Evolutionary conservation across 106 monocot species (phyloP), one percentile per base, ranked within the genome.

Genomic region (Amphibolis antarctica): DNA sequence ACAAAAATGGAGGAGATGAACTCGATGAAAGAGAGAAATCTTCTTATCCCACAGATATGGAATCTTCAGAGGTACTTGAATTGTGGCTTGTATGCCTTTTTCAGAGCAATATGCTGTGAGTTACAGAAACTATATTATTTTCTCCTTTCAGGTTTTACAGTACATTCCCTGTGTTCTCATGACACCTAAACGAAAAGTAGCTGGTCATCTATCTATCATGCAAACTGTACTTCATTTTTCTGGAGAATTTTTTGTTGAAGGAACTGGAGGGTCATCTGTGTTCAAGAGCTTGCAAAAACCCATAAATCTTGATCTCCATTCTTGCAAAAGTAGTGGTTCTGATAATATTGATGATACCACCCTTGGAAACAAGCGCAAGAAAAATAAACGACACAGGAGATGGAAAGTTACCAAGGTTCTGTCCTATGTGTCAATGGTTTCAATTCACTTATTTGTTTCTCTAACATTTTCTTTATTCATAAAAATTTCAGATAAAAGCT

Each of bases 211-310:
- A 64, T 67, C 76, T 36, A 64, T 91, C 46, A 78, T 82, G 82
- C 77, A 73, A 59, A 82, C 71, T 60, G 64, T 82, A 49, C 54
- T 98, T 23, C 84, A 91, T 72, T 91, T 98, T 73, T 78, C 79
- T 53, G 76, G 86, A 44, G 78, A 98, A 53, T 90, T 91, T 80
- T 67, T 98, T 57, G 87, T 91, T 46, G 87, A 90, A 80, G 91
- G 96, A 45, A 80, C 96, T 55, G 96, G 84, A 44, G 96, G 86
- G 42, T 84, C 87, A 47, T 87, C 96, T 69, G 75, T 83, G 67
- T 98, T 98, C 69, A 82, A 78, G 36, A 82, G 72, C 9, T 82
- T 85, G 52, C 69, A 74, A 24, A 59, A 10, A 53, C 14, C 55
- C 68, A 14, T 29, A 30, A 71, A 28, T 68, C 42, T 50, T 63